Base-by-base conservation (phyloP, 768 basidiomycete genomes). In the Rhodotorula taiwanensis region DNA sequence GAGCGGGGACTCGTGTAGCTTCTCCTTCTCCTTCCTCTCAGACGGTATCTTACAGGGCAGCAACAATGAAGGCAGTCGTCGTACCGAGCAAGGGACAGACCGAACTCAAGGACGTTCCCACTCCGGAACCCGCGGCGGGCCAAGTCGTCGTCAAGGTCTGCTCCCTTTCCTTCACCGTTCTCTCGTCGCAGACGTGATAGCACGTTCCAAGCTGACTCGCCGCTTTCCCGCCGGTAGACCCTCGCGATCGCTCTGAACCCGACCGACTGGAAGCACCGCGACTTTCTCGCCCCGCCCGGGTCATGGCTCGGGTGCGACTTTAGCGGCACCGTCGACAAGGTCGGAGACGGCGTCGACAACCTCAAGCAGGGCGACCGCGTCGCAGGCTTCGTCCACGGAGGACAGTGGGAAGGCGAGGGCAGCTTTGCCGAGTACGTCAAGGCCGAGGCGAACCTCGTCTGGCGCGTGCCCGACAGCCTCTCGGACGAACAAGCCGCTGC, bases 361-460 rank as follows among this genome's bases (percentile, higher is more conserved):
- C 36, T 70, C 52, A 54, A 61, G 47, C 36, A 48, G 8, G 65
- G 69, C n/a, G 69, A 70, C 57, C 51, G 65, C 13, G 69, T 66
- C 27, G 59, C 62, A 0, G 62, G 44, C 1, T 66, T 70, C 53
- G 65, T 60, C 7, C 61, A 63, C 50, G 58, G 58, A 15, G 66
- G 66, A 0, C 41, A 47, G n/a, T 50, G 41, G 39, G 50, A 54
- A 45, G 56, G 44, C 25, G 52, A 58, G 48, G 65, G 65, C n/a
- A 48, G 45, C 6, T 65, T 60, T 23, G 65, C 65, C 28, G 58
- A 70, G 54, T 51, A 55, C 41, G 59, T 67, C 52, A 62, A 56
- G 57, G 52, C 57, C 6, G 20, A 55, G 20, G 47, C 52, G 7
- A 18, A 16, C 6, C 53, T 60, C 20, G 52, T 66, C 6, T 70